Percentiles rank a stretch among this genome's conserved stretches.
Conservation (phyloP, 345 rosid species). For the Cardamine resedifolia region DNA sequence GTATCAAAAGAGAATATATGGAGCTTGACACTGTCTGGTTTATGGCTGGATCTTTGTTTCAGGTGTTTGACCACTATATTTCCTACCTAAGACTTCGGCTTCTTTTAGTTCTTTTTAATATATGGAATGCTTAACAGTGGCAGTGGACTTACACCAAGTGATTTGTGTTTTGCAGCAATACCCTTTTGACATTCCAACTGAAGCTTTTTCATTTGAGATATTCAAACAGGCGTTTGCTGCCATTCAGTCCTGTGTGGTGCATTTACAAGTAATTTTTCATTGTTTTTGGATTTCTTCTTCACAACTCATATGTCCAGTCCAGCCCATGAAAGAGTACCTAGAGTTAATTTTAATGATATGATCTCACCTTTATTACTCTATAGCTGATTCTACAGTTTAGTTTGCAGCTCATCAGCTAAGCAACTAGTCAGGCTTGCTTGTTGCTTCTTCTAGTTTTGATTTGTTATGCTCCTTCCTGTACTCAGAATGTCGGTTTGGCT, state of each 20-base stretch:
- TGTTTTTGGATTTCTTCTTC: background rate
- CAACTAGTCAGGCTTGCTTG: conserved; percentile 11
- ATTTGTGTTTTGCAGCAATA: conserved; percentile 72
- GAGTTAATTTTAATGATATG: background rate
- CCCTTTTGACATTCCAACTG: conserved; percentile 95
- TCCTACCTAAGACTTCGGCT: background rate
- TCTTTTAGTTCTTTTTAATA: background rate
- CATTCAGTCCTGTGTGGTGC: conserved; percentile 97
- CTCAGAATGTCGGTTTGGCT: conserved; percentile 94
- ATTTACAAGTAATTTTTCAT: conserved; percentile 66
- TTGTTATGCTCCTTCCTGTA: conserved; percentile 24
- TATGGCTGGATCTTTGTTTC: conserved; percentile 99
- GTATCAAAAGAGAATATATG: conserved; percentile 86
- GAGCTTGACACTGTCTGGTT: conserved; percentile 99
- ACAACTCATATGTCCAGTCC: conserved; percentile 5
- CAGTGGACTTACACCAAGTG: conserved; percentile 2
- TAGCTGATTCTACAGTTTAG: conserved; percentile 4
- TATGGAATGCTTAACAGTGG: background rate
- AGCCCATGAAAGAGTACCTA: background rate
- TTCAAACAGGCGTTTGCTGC: conserved; percentile 97
- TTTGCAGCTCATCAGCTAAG: conserved; percentile 6
- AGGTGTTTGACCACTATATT: conserved; percentile 46
- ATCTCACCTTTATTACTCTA: background rate
- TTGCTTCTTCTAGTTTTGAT: conserved; percentile 19
- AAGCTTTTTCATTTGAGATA: conserved; percentile 89